Percentiles rank a stretch among this genome's conserved stretches.
These are phyloP conservation scores for Sporothrix inflata DNA, from an alignment of 2,329 filamentous ascomycete genomes.

Conservation along the genomic window DNA sequence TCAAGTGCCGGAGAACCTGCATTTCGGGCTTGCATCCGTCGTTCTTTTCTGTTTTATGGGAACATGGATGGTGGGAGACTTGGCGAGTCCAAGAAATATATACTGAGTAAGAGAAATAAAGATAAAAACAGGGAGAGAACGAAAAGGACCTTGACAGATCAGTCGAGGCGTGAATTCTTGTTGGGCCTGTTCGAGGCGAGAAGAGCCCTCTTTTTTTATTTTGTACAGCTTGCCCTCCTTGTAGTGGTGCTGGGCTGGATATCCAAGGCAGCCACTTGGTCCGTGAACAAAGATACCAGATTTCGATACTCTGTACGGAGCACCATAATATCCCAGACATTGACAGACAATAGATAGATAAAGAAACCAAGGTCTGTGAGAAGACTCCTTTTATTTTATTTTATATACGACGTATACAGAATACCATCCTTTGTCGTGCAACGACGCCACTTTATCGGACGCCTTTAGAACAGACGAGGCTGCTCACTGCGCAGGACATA, in stretches of 20 bases:
- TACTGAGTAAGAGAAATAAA: background rate
- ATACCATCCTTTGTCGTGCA: background rate
- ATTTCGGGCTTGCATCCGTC: background rate
- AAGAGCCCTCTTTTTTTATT: background rate
- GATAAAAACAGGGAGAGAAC: background rate
- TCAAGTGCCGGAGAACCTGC: constrained; percentile 19
- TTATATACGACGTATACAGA: background rate
- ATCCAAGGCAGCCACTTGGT: constrained; percentile 24
- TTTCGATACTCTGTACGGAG: background rate
- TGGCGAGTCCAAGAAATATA: background rate
- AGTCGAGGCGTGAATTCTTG: constrained; percentile 12
- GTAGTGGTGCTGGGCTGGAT: background rate
- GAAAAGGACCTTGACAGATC: background rate
- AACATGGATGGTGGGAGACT: background rate
- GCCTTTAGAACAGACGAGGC: background rate
- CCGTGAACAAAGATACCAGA: constrained; percentile 13
- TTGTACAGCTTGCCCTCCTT: background rate
- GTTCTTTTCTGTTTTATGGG: background rate
- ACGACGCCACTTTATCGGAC: background rate
- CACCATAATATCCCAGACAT: background rate
- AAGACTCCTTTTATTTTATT: background rate
- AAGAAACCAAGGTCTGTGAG: background rate
- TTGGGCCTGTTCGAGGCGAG: background rate
- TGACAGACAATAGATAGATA: background rate
- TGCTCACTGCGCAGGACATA: constrained; percentile 16